Evolutionary conservation across 768 basidiomycete genomes (phyloP), one percentile per base, ranked within the genome.

Genomic region (Strobilomyces dryophilus): DNA sequence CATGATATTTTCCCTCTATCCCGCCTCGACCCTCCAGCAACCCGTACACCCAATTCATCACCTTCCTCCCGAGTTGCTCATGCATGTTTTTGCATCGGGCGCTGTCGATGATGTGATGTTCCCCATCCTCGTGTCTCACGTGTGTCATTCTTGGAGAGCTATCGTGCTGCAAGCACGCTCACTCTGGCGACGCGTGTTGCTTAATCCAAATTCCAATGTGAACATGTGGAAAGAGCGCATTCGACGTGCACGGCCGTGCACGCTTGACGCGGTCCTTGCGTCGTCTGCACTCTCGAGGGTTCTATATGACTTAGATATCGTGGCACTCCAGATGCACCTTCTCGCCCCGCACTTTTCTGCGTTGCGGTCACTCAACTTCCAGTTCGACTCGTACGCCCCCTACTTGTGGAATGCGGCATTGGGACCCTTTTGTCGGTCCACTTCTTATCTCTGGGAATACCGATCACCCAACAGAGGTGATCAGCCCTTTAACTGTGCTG

Each of bases 401-500:
- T 82, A 79, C 63, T 71, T 88, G n/a, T 85, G 82, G 81, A 84
- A 83, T 47, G 80, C 83, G 12, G 77, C 83, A 20, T 73, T 88
- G 37, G 81, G 82, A 5, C 75, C 72, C 21, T 76, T 77, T 54
- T 83, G 79, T 60, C 72, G 70, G 9, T 66, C 68, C 21, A 39
- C 54, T 40, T 54, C 59, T 17, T 57, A 61, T 49, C 54, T 68
- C 32, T 61, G 64, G 66, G 60, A 67, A 11, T 37, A 59, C 48
- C 56, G 54, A 49, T 58, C 55, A 24, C 54, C 59, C n/a, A 47
- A 52, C 7, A 31, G 36, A 8, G 55, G 45, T 6, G 55, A 51
- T 29, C 43, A 20, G 34, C 5, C 29, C 26, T 61, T 50, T 45
- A 52, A 37, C 60, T 57, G 21, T 55, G 61, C 45, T 52, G 72